Conservation (phyloP, 2,329 filamentous ascomycete genomes). For the Aaosphaeria pasadenensis region DNA sequence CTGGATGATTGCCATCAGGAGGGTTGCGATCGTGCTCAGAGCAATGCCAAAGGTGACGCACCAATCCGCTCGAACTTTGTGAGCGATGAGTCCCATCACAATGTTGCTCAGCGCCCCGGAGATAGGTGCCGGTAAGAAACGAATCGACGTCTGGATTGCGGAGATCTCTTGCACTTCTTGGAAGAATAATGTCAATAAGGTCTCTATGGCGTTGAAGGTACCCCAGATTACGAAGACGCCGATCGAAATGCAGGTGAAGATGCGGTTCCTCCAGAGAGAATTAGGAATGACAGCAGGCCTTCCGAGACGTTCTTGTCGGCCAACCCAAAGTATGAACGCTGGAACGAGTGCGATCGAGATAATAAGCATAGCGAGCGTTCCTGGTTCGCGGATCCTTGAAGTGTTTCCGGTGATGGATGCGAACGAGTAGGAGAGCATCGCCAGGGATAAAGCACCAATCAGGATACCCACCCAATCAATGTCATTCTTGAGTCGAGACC, state of each 20-base stretch:
- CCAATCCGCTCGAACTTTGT: slow-evolving; percentile 44
- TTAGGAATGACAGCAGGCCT: slow-evolving; percentile 61
- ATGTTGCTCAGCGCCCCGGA: slow-evolving; percentile 43
- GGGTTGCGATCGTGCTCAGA: slow-evolving; percentile 30
- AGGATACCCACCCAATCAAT: slow-evolving; percentile 55
- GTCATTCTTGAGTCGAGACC: slow-evolving; percentile 36
- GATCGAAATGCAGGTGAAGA: slow-evolving; percentile 56
- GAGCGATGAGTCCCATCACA: slow-evolving; percentile 46
- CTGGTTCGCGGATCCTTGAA: slow-evolving; percentile 41
- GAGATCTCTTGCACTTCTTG: slow-evolving; percentile 38
- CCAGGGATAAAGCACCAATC: slow-evolving; percentile 47
- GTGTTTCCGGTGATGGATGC: slow-evolving; percentile 44
- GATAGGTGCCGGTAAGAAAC: slow-evolving; percentile 42
- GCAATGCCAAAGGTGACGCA: slow-evolving; percentile 35
- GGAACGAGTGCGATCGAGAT: slow-evolving; percentile 45
- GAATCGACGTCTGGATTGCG: slow-evolving; percentile 37
- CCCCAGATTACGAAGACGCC: slow-evolving; percentile 40
- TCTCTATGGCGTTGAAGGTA: slow-evolving; percentile 36
- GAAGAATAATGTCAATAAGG: slow-evolving; percentile 45
- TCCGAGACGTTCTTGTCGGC: slow-evolving; percentile 44
- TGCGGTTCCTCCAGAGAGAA: slow-evolving; percentile 56
- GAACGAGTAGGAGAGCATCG: slow-evolving; percentile 53
- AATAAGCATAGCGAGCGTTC: slow-evolving; percentile 47
- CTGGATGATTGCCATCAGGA: slow-evolving; percentile 48
- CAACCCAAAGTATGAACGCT: slow-evolving; percentile 55